phyloP scores from a whole-genome alignment of 441 rosid species.

The Croton laevigatus region DNA sequence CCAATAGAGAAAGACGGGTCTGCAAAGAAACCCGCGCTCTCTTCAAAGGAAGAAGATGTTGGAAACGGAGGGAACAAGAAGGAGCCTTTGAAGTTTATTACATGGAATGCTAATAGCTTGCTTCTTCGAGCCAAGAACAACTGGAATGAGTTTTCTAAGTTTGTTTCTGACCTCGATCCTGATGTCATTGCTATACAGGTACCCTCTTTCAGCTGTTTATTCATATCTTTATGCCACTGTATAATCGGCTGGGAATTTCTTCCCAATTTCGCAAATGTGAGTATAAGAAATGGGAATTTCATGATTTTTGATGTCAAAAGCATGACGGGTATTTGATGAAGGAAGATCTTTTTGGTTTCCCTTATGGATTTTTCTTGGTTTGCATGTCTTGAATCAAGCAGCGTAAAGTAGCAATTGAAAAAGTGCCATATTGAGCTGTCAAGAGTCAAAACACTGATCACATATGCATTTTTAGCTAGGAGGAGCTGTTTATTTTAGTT shows the following conservation, averaged over 20 bases:
- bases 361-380: background rate
- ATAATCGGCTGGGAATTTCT: constrained; percentile 3
- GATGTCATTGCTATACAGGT: constrained; percentile 93
- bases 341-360: background rate
- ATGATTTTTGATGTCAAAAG: background rate
- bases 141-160: constrained; percentile 77
- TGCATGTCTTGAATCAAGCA: background rate
- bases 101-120: constrained; percentile 97
- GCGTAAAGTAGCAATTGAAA: background rate
- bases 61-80: constrained; percentile 29
- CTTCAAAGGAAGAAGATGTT: constrained; percentile 30
- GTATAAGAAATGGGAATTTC: constrained; percentile 13
- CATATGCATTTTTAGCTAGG: background rate
- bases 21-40: constrained; percentile 64
- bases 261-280: constrained; percentile 9
- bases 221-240: background rate
- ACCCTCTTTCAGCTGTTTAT: background rate
- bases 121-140: constrained; percentile 91
- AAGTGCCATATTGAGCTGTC: background rate
- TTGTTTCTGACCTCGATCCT: constrained; percentile 66
- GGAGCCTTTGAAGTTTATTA: constrained; percentile 78
- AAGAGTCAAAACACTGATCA: background rate
- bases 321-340: background rate
- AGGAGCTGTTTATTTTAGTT: background rate
- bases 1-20: constrained; percentile 78